These are phyloP conservation scores for Sugiyamaella smithiae DNA, from an alignment of 805 yeast species.

Conservation along the genomic window DNA sequence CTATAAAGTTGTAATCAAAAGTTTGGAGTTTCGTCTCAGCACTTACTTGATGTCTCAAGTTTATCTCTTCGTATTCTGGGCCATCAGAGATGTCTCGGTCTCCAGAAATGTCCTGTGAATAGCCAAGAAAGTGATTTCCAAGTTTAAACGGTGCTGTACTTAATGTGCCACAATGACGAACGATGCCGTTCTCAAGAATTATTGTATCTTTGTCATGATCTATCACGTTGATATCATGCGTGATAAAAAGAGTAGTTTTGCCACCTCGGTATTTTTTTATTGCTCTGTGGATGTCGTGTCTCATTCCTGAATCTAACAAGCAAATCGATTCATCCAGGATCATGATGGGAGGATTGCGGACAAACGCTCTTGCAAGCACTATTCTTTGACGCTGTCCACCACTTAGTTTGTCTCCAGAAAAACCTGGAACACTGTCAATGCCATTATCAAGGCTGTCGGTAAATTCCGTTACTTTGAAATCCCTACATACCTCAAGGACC, in stretches of 20 bases:
- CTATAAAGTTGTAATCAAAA: no score
- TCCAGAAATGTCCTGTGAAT: no score
- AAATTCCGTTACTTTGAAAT: slow-evolving; percentile 53
- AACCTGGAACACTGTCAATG: slow-evolving; percentile 49
- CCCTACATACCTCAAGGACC: slow-evolving; percentile 45
- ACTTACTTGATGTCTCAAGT: no score
- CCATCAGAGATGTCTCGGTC: no score
- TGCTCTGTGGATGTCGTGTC: slow-evolving; percentile 45
- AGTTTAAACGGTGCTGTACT: no score
- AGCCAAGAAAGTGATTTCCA: no score
- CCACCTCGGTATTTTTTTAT: slow-evolving; percentile 60
- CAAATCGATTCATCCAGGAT: slow-evolving; percentile 84
- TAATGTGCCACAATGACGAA: no score
- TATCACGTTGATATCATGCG: slow-evolving; percentile 71
- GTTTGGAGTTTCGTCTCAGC: no score
- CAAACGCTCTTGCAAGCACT: slow-evolving; percentile 76
- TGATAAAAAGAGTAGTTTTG: slow-evolving; percentile 74
- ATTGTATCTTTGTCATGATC: no score
- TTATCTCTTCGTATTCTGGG: no score
- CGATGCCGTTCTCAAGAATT: no score
- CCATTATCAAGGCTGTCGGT: slow-evolving; percentile 53
- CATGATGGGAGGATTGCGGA: slow-evolving; percentile 70
- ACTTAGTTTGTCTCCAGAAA: slow-evolving; percentile 52
- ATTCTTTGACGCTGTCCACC: slow-evolving; percentile 92
- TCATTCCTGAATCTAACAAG: slow-evolving; percentile 63